These are phyloP conservation scores for Picea engelmannii DNA, from an alignment of 83 land plant genomes.

Conservation along the genomic window DNA sequence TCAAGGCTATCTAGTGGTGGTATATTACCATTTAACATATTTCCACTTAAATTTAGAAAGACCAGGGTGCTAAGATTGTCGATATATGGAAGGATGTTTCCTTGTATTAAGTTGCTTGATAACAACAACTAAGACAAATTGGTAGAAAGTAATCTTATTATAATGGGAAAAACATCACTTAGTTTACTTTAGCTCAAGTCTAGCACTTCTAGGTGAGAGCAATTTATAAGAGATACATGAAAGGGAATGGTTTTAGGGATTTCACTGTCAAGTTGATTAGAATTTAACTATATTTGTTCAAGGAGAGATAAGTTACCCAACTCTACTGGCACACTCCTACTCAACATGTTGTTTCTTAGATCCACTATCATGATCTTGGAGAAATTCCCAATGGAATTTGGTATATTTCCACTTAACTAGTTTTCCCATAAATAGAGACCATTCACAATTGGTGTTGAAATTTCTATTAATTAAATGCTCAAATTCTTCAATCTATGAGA, in stretches of 20 bases:
- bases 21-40: conserved; percentile 8
- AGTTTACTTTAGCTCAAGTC: not conserved
- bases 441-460: not conserved
- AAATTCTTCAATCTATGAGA: too few relatives aligned
- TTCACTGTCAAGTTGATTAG: not conserved
- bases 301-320: not conserved
- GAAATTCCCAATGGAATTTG: not conserved
- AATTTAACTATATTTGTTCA: accelerated
- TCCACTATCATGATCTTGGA: not conserved
- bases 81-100: not conserved
- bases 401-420: not conserved
- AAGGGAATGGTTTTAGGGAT: not conserved
- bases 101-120: not conserved
- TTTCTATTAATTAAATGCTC: too few relatives aligned
- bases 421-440: not conserved
- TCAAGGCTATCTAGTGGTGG: not conserved
- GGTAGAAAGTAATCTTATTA: not conserved
- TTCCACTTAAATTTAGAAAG: not conserved
- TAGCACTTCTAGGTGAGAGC: too few relatives aligned
- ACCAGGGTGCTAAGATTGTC: not conserved
- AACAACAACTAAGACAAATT: accelerated
- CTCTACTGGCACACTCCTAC: not conserved
- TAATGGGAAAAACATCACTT: not conserved
- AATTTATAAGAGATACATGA: not conserved
- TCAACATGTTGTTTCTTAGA: not conserved